These are phyloP conservation scores for Tulasnella sp. DNA, from an alignment of 768 basidiomycete genomes.

Conservation along the genomic window DNA sequence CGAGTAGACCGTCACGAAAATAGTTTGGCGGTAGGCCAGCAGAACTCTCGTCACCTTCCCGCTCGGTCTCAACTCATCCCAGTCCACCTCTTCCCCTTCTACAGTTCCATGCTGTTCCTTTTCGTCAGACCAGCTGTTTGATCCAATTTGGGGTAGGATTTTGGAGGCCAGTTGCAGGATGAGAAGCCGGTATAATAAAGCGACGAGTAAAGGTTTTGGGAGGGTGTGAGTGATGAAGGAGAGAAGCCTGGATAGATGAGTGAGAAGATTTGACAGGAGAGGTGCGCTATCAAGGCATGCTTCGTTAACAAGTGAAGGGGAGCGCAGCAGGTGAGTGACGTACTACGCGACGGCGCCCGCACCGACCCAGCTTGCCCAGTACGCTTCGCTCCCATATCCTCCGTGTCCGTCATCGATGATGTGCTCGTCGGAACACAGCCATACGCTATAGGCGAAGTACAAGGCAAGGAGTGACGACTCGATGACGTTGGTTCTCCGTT, in stretches of 20 bases:
- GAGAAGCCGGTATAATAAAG: conserved; percentile 70
- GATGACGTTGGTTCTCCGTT: conserved; percentile 86
- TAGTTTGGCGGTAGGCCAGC: conserved; percentile 75
- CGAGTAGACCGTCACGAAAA: conserved; percentile 84
- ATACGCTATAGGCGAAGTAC: conserved; percentile 85
- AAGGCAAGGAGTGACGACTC: conserved; percentile 85
- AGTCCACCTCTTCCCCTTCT: conserved; percentile 10
- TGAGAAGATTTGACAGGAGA: conserved; percentile 70
- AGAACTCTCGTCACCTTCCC: conserved; percentile 69
- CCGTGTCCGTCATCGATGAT: conserved; percentile 18
- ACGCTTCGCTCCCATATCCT: conserved; percentile 28
- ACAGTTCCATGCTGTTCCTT: conserved; percentile 36
- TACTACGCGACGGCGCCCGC: conserved; percentile 20
- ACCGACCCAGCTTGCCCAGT: conserved; percentile 27
- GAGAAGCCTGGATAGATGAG: conserved; percentile 71
- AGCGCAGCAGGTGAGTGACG: background rate
- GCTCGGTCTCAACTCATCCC: conserved; percentile 46
- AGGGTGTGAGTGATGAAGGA: conserved; percentile 82
- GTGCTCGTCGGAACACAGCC: conserved; percentile 53
- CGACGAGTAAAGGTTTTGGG: conserved; percentile 73
- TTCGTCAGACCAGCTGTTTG: conserved; percentile 70
- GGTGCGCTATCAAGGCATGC: conserved; percentile 43
- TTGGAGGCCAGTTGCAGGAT: conserved; percentile 78
- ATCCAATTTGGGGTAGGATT: conserved; percentile 79
- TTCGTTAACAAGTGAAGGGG: background rate